A percentile compares a stretch with the other conserved stretches of the same genome.
Evolutionary conservation across 1,284 basidiomycete genomes (phyloP).

Genomic region (Stereum hirsutum): DNA sequence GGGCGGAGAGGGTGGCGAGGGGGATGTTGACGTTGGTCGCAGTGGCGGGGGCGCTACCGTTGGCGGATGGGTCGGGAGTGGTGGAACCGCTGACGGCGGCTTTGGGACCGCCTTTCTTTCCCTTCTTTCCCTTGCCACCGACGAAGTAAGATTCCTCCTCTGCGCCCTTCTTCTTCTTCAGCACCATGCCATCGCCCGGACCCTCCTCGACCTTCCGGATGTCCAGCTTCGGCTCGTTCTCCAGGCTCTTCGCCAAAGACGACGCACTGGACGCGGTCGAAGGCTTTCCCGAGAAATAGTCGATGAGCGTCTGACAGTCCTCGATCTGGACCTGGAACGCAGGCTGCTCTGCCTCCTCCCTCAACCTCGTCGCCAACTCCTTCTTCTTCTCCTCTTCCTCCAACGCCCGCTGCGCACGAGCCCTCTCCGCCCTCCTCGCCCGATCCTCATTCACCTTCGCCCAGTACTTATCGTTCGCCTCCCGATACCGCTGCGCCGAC

Average conservation of each 20-base stretch:
- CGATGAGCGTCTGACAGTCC: slow-evolving; percentile 92
- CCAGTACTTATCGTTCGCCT: slow-evolving; percentile 77
- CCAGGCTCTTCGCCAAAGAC: slow-evolving; percentile 29
- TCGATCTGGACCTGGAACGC: slow-evolving; percentile 94
- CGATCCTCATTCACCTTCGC: slow-evolving; percentile 80
- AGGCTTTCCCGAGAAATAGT: slow-evolving; percentile 77
- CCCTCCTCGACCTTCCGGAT: slow-evolving; percentile 75
- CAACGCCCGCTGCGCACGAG: slow-evolving; percentile 73
- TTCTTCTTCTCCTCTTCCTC: slow-evolving; percentile 81
- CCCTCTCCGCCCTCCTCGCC: slow-evolving; percentile 73
- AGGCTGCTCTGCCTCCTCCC: slow-evolving; percentile 87
- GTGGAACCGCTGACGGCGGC: slow-evolving; percentile 27
- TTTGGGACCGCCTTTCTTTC: slow-evolving; percentile 50
- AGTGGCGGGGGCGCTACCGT: slow-evolving; percentile 11
- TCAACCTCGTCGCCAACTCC: slow-evolving; percentile 73
- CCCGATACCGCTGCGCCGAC: slow-evolving; percentile 60
- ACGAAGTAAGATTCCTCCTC: slow-evolving; percentile 83
- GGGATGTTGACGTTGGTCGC: slow-evolving; percentile 67
- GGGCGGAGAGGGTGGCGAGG: slow-evolving; percentile 78
- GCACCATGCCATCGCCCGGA: slow-evolving; percentile 62
- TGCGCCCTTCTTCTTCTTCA: slow-evolving; percentile 86
- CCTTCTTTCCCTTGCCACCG: slow-evolving; percentile 58
- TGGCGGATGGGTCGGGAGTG: slow-evolving; percentile 26
- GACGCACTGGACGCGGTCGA: slow-evolving; percentile 36
- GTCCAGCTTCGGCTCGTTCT: slow-evolving; percentile 78